Conservation (phyloP, 2,329 filamentous ascomycete genomes). For the Cercospora berteroae region DNA sequence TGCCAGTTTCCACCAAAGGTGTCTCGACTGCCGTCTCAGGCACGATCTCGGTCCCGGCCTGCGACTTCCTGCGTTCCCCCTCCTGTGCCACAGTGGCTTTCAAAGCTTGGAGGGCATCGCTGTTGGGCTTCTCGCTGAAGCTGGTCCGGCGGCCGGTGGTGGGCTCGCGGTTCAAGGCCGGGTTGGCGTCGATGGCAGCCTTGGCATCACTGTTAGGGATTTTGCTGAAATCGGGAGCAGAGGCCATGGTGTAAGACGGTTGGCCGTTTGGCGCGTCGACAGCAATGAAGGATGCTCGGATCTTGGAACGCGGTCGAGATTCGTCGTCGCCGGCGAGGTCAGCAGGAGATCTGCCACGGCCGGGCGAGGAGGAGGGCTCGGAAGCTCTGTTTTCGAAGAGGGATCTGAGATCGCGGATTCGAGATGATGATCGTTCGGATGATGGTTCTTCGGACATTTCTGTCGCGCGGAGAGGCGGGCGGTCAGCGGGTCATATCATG, state of each 20-base stretch:
- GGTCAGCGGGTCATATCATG: conserved; percentile 16
- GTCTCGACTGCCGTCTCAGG: conserved; percentile 46
- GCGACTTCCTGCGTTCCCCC: conserved; percentile 39
- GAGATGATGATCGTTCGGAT: conserved; percentile 39
- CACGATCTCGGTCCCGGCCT: conserved; percentile 39
- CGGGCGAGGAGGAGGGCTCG: conserved; percentile 21
- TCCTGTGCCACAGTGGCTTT: conserved; percentile 44
- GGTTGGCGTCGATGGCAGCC: conserved; percentile 7
- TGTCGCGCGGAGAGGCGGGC: conserved; percentile 27
- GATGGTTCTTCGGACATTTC: conserved; percentile 44
- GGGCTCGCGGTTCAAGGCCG: conserved; percentile 26
- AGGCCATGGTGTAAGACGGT: conserved; percentile 22
- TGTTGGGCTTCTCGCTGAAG: conserved; percentile 43
- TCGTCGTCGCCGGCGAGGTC: conserved; percentile 34
- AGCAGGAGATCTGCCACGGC: conserved; percentile 46
- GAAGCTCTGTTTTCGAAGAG: conserved; percentile 49
- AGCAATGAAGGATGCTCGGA: conserved; percentile 50
- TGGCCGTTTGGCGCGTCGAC: conserved; percentile 38
- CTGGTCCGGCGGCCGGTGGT: conserved; percentile 35
- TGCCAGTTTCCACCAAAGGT: conserved; percentile 33
- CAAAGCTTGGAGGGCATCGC: conserved; percentile 38
- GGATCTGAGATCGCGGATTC: conserved; percentile 50
- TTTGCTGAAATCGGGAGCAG: conserved; percentile 15
- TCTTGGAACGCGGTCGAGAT: conserved; percentile 43
- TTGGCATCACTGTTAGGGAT: conserved; percentile 17